Conservation (phyloP, 148 eudicot genomes). For the Camellia granthamiana region DNA sequence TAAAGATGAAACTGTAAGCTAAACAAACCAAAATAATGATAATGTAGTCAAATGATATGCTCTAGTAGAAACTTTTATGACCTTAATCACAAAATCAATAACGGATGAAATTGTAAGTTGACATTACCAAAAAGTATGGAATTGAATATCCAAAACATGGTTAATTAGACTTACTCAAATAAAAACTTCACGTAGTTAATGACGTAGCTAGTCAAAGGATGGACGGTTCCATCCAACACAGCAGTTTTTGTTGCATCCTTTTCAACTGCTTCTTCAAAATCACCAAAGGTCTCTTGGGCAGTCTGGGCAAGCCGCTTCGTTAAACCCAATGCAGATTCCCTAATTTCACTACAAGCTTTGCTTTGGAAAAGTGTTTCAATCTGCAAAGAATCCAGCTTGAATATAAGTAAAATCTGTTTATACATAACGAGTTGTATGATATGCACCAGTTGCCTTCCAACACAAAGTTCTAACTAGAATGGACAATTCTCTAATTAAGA, state of each 20-base stretch:
- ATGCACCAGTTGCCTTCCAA: background rate
- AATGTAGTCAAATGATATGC: background rate
- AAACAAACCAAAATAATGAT: too few species aligned
- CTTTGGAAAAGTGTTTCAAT: slow-evolving; percentile 75
- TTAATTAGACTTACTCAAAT: slow-evolving; percentile 68
- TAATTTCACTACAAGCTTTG: slow-evolving; percentile 82
- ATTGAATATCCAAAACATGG: background rate
- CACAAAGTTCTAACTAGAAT: background rate
- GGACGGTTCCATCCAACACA: slow-evolving; percentile 92
- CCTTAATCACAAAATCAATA: background rate
- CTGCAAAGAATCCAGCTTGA: slow-evolving; percentile 33
- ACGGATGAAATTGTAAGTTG: background rate
- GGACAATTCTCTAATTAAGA: background rate
- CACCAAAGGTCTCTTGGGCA: slow-evolving; percentile 91
- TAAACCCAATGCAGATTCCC: slow-evolving; percentile 83
- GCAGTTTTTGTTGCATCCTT: slow-evolving; percentile 96
- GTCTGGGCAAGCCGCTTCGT: slow-evolving; percentile 95
- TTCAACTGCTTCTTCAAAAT: slow-evolving; percentile 98
- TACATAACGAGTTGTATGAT: background rate
- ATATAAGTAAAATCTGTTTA: background rate
- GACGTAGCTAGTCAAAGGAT: slow-evolving; percentile 98
- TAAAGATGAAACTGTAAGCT: too few species aligned
- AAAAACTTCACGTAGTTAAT: slow-evolving; percentile 92
- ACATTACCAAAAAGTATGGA: background rate
- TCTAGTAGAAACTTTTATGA: slow-evolving; percentile 5